Percentiles rank a stretch among this genome's conserved stretches.
These are phyloP conservation scores for Platanthera guangdongensis DNA, from an alignment of 106 monocot genomes.

Conservation along the genomic window DNA sequence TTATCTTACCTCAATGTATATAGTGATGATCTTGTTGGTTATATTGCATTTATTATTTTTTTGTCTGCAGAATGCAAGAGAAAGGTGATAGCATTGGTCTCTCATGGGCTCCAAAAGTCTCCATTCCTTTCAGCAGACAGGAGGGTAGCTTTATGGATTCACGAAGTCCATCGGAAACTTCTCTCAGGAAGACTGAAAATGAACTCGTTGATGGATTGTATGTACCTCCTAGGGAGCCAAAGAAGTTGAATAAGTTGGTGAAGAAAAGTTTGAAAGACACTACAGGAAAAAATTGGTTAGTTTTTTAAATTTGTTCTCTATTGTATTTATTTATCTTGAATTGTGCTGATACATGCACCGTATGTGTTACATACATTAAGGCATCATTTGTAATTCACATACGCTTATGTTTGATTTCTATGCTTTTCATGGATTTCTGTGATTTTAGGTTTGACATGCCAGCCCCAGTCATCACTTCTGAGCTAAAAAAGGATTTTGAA, in stretches of 20 bases:
- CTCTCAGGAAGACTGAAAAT: constrained; percentile 26
- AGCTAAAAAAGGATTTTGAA: constrained; percentile 86
- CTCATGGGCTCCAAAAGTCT: constrained; percentile 70
- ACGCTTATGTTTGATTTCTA: neutral
- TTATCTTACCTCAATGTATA: neutral
- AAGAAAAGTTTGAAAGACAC: constrained; percentile 72
- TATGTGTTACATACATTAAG: neutral
- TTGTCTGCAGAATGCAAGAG: constrained; percentile 21
- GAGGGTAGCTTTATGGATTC: constrained; percentile 11
- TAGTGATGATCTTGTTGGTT: neutral
- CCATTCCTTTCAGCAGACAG: constrained; percentile 5
- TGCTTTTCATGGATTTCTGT: constrained; percentile 3
- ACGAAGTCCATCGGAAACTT: neutral
- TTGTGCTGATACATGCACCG: neutral
- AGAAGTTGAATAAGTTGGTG: constrained; percentile 59
- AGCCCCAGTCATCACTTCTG: constrained; percentile 74
- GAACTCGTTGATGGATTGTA: constrained; percentile 82
- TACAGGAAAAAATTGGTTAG: constrained; percentile 51
- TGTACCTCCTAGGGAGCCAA: constrained; percentile 74
- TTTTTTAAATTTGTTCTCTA: neutral
- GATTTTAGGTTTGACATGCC: constrained; percentile 91
- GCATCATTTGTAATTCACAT: neutral
- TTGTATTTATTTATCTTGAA: neutral
- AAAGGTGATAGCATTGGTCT: constrained; percentile 36
- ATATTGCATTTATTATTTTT: neutral